phyloP scores from a whole-genome alignment of 2,329 filamentous ascomycete genomes.

The Aphanoascus verrucosus region DNA sequence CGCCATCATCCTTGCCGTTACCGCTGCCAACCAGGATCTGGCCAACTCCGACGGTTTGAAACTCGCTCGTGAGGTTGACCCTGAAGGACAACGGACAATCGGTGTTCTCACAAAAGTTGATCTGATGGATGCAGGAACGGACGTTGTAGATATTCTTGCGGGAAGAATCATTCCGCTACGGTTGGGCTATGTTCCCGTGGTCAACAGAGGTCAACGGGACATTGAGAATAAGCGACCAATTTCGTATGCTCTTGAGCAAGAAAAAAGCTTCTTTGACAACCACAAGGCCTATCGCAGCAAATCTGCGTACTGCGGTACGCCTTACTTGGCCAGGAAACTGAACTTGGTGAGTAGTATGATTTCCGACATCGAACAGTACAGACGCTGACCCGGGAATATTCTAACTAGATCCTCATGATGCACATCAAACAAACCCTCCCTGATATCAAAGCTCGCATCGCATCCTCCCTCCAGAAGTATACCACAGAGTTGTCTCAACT shows the following conservation, averaged over 20 bases:
- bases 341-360: slow-evolving; percentile 54
- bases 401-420: slow-evolving; percentile 83
- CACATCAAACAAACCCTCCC: slow-evolving; percentile 99
- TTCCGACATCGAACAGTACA: background rate
- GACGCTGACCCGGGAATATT: slow-evolving; percentile 2
- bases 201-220: slow-evolving; percentile 94
- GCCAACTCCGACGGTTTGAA: slow-evolving; percentile 98
- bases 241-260: slow-evolving; percentile 76
- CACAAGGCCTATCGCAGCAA: slow-evolving; percentile 99
- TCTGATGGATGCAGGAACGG: slow-evolving; percentile 96
- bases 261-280: slow-evolving; percentile 96
- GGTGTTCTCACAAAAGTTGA: slow-evolving; percentile 98
- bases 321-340: slow-evolving; percentile 89
- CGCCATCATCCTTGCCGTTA: slow-evolving; percentile 93
- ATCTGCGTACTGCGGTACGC: slow-evolving; percentile 95
- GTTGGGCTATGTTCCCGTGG: slow-evolving; percentile 90
- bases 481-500: slow-evolving; percentile 66
- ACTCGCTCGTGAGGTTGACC: slow-evolving; percentile 90
- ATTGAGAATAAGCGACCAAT: slow-evolving; percentile 98
- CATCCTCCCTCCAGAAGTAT: slow-evolving; percentile 91
- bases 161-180: slow-evolving; percentile 93
- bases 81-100: slow-evolving; percentile 93
- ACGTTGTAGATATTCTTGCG: slow-evolving; percentile 96
- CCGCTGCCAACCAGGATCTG: slow-evolving; percentile 92
- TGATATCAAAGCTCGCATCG: slow-evolving; percentile 94